A percentile compares a stretch with the other conserved stretches of the same genome.
phyloP scores from a whole-genome alignment of 208 protist species.

The Kentomonas sorsogonicus region DNA sequence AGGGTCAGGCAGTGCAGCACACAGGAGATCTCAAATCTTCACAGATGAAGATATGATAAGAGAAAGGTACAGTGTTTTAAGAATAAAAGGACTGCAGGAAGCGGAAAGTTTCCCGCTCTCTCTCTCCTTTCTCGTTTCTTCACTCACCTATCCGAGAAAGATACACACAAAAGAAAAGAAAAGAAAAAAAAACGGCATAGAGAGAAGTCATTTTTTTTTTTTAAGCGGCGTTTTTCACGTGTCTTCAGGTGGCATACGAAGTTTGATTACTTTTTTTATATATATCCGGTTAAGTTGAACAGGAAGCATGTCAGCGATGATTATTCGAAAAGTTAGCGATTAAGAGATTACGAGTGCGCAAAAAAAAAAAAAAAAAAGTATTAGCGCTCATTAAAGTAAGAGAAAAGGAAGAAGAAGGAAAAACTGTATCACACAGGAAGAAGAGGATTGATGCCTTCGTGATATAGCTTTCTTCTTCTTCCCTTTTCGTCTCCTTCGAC shows the following conservation, averaged over 20 bases:
- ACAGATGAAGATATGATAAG: too few species aligned
- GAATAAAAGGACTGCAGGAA: too few species aligned
- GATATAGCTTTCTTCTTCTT: not conserved
- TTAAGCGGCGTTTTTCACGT: not conserved
- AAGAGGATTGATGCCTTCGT: not conserved
- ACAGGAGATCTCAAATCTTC: too few species aligned
- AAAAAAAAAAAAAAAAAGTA: slow-evolving; percentile 3
- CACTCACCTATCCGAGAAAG: slow-evolving; percentile 1
- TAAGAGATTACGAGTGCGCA: too few species aligned
- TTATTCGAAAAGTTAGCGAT: too few species aligned
- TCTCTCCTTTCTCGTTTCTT: too few species aligned
- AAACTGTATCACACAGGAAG: not conserved
- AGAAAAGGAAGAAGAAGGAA: slow-evolving; percentile 6
- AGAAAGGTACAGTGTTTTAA: too few species aligned
- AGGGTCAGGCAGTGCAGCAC: too few species aligned
- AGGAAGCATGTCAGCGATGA: slow-evolving; percentile 11
- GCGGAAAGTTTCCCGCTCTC: too few species aligned
- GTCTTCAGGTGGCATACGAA: not conserved
- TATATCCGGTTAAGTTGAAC: not conserved
- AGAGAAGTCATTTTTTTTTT: not conserved
- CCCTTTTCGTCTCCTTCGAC: not conserved
- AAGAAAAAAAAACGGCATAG: slow-evolving; percentile 11
- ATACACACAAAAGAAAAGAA: slow-evolving; percentile 3
- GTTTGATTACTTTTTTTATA: not conserved
- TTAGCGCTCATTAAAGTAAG: too few species aligned